Base-by-base conservation (phyloP, 75 land plant genomes). In the Pinus tabuliformis region DNA sequence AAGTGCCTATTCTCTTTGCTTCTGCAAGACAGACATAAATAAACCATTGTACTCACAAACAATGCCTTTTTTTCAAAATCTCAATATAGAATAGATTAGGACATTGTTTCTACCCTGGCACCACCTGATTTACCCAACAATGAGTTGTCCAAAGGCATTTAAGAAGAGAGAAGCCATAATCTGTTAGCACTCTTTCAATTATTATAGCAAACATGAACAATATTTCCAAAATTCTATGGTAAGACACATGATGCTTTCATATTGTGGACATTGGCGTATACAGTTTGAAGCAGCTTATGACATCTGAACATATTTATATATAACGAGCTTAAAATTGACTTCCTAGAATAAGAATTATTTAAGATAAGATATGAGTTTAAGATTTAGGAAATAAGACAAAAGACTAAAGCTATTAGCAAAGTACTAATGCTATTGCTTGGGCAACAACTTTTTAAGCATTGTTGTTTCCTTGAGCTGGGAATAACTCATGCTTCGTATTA, bases 231-330 rank as follows among this genome's bases (percentile, higher is more conserved):
- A 37, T 37, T 68, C 42, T n/a, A 39, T 42, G 52, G 54, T 45
- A 68, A 20, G 11, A 15, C 6, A 0, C 42, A 42, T 42, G n/a
- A 68, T 42, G 3, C 3, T 68, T 42, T 42, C 52, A 42, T n/a
- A 39, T 68, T 42, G 72, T 68, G n/a, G 22, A 68, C 42, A 20
- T 45, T 68, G n/a, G 71, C 54, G 42, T 42, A 37, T 39, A 68
- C n/a, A 20, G 21, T 39, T 21, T 68, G 36, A 68, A 18, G 49
- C 12, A 39, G 42, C 33, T 20, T 17, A 39, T 66, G 20, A 17
- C 49, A 37, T 37, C 30, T 66, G 70, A 20, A 66, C 66, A 36
- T 66, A 65, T 20, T 66, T 16, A 16, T 2, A 39, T 66, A 66
- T 37, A 18, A 20, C 22, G 42, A 42, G 12, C 49, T 2, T 42